phyloP scores from a whole-genome alignment of 176 grass and related monocot genomes.

The Cenchrus fungigraminus region DNA sequence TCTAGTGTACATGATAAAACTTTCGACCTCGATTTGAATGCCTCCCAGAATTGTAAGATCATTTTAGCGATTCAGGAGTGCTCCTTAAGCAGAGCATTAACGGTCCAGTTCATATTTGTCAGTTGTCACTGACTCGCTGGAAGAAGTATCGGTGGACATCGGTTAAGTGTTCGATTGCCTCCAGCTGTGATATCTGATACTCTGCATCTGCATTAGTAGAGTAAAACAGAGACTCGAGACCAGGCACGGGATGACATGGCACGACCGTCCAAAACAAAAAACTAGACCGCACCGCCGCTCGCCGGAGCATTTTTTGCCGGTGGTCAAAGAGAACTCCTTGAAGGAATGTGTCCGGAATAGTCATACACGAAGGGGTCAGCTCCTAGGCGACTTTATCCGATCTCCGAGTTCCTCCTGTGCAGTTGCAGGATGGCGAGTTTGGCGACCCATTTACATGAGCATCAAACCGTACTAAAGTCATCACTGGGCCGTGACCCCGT shows the following conservation, averaged over 20 bases:
- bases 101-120: not conserved
- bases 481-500: not conserved
- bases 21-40: not conserved
- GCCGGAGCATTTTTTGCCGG: not conserved
- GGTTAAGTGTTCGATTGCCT: not conserved
- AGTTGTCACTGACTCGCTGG: not conserved
- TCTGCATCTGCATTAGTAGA: not conserved
- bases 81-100: not conserved
- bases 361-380: constrained; percentile 24
- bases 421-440: not conserved
- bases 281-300: not conserved
- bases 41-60: not conserved
- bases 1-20: not conserved
- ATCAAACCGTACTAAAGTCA: not conserved
- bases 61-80: not conserved
- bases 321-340: constrained; percentile 19
- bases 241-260: not conserved
- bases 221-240: not conserved
- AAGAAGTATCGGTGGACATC: too few species aligned
- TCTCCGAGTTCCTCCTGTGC: too few species aligned
- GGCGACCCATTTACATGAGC: not conserved
- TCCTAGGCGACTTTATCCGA: not conserved
- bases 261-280: not conserved
- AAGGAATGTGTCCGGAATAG: not conserved
- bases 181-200: not conserved